A percentile compares a stretch with the other conserved stretches of the same genome.
phyloP scores from a whole-genome alignment of 2,329 filamentous ascomycete species.

The Davidsoniella eucalypti region DNA sequence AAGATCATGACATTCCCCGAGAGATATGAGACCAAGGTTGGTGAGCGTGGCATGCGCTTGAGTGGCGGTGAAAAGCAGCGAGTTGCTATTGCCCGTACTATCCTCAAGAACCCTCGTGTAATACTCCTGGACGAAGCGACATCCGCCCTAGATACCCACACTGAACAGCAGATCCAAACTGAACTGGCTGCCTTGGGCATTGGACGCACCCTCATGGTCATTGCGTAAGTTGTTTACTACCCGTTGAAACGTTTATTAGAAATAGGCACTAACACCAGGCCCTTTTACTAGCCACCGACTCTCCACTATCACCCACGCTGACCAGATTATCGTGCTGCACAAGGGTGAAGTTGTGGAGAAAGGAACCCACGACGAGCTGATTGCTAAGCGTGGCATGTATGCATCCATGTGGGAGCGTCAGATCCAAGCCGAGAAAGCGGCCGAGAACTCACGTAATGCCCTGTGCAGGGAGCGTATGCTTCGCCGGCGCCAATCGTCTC shows the following conservation, averaged over 20 bases:
- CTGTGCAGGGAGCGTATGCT: constrained; percentile 25
- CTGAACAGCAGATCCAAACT: constrained; percentile 82
- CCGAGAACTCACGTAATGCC: constrained; percentile 35
- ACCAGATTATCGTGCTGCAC: constrained; percentile 68
- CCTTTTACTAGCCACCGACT: constrained; percentile 46
- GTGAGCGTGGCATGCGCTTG: constrained; percentile 71
- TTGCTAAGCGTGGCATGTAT: constrained; percentile 56
- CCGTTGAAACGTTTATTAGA: neutral
- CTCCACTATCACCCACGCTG: constrained; percentile 70
- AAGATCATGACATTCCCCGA: constrained; percentile 82
- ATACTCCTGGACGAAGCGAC: constrained; percentile 91
- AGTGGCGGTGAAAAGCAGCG: constrained; percentile 89
- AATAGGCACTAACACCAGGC: constrained; percentile 14
- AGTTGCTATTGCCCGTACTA: constrained; percentile 82
- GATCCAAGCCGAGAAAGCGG: constrained; percentile 58
- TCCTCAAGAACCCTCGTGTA: constrained; percentile 79
- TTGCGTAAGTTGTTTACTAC: constrained; percentile 47
- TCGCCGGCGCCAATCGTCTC: constrained; percentile 11
- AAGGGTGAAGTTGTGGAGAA: constrained; percentile 61
- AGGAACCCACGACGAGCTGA: constrained; percentile 62
- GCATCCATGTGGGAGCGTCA: constrained; percentile 82
- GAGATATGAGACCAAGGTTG: constrained; percentile 76
- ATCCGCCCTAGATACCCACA: constrained; percentile 78
- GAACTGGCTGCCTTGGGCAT: constrained; percentile 67
- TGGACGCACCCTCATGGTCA: constrained; percentile 84